Evolutionary conservation across 208 protist genomes (phyloP).

Genomic region (Acanthamoeba royreba): DNA sequence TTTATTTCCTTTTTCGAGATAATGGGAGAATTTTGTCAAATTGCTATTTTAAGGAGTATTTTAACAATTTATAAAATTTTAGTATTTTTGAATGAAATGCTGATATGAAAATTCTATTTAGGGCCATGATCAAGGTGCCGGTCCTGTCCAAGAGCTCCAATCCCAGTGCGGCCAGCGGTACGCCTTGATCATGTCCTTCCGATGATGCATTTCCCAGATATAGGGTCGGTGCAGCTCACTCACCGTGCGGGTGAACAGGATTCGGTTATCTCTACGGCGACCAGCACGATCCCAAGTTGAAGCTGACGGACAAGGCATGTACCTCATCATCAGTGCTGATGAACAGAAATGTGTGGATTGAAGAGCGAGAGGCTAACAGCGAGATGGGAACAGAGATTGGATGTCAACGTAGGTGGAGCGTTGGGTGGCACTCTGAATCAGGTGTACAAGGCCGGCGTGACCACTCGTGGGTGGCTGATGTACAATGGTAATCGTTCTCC

Average conservation of each 20-base stretch:
- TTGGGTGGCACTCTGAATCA: constrained; percentile 55
- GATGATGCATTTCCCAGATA: too few species aligned
- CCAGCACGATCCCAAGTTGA: neutral
- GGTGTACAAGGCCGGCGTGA: neutral
- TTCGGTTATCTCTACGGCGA: constrained; percentile 60
- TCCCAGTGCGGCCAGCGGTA: neutral
- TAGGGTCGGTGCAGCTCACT: too few species aligned
- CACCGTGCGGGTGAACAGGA: neutral
- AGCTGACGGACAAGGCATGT: neutral
- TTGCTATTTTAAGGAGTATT: too few species aligned
- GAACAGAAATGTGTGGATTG: neutral
- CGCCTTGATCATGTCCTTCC: neutral
- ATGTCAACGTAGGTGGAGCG: constrained; percentile 46
- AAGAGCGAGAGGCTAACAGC: too few species aligned
- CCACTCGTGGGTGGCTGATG: constrained; percentile 38
- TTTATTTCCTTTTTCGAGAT: neutral
- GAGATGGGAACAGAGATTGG: constrained; percentile 31
- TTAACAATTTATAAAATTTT: neutral
- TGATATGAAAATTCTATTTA: neutral
- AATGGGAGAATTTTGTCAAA: too few species aligned
- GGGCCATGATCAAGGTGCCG: neutral
- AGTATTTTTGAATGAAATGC: neutral
- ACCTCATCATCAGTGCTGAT: too few species aligned
- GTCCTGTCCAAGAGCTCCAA: neutral
- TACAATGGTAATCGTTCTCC: constrained; percentile 62